Conservation (phyloP, 371 early-diverging fungal genomes). For the Coemansia sp. region DNA sequence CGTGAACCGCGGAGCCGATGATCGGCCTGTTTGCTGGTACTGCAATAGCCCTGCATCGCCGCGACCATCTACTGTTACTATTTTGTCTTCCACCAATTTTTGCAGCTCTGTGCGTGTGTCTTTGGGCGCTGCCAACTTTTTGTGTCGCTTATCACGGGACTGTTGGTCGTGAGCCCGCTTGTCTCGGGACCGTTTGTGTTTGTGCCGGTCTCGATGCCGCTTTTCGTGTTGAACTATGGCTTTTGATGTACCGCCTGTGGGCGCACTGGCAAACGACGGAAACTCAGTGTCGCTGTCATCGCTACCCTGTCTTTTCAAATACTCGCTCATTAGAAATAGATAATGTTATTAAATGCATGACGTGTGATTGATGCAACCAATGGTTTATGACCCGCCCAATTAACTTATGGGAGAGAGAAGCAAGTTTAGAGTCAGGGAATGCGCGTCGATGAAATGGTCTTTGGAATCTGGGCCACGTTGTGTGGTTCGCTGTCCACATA, state of each 20-base stretch:
- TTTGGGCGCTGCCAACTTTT: neutral
- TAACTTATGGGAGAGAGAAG: neutral
- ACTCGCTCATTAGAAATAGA: neutral
- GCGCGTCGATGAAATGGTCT: slow-evolving; percentile 7
- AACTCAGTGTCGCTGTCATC: slow-evolving; percentile 32
- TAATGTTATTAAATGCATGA: too few species aligned
- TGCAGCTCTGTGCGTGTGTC: neutral
- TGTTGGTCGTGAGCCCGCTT: neutral
- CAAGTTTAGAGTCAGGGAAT: slow-evolving; percentile 4
- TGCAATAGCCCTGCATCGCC: slow-evolving; percentile 20
- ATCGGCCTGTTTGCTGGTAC: slow-evolving; percentile 13
- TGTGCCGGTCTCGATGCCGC: neutral
- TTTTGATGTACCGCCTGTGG: neutral
- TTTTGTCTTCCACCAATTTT: slow-evolving; percentile 7
- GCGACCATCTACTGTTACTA: slow-evolving; percentile 14
- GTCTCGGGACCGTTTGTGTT: neutral
- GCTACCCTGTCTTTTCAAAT: neutral
- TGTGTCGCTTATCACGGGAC: neutral
- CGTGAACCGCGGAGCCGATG: slow-evolving; percentile 27
- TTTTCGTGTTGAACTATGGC: neutral
- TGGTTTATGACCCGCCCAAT: too few species aligned
- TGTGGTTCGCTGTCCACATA: slow-evolving; percentile 13
- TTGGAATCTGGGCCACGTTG: slow-evolving; percentile 8
- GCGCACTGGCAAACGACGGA: slow-evolving; percentile 36
- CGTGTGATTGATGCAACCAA: too few species aligned